A percentile compares a stretch with the other conserved stretches of the same genome.
Evolutionary conservation across 345 rosid genomes (phyloP).

Genomic region (Xanthoceras sorbifolium): DNA sequence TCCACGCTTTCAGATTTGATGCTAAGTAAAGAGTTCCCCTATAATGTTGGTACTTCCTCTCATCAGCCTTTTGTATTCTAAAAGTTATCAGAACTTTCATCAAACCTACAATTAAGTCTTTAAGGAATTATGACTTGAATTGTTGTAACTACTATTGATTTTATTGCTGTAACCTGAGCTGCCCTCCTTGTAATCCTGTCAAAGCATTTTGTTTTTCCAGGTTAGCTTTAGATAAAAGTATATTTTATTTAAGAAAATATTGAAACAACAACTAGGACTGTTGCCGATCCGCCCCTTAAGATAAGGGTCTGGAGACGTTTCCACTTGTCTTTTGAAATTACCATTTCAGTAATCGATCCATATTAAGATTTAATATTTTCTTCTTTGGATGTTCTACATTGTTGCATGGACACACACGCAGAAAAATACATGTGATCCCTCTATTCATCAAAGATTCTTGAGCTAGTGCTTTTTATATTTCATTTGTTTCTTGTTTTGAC

Average conservation of each 20-base stretch:
- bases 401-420: neutral
- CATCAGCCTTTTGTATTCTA: conserved; percentile 14
- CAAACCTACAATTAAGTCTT: neutral
- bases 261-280: neutral
- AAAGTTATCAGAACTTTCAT: neutral
- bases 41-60: conserved; percentile 65
- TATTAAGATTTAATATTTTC: neutral
- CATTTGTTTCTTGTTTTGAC: conserved; percentile 4
- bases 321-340: neutral
- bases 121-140: neutral
- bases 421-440: neutral
- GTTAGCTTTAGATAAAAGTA: conserved; percentile 6
- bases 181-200: neutral
- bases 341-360: neutral
- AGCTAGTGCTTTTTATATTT: neutral
- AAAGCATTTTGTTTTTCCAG: neutral
- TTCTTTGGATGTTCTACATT: neutral
- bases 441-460: neutral
- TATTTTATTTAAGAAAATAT: neutral
- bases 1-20: conserved; percentile 80
- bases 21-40: conserved; percentile 89
- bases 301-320: neutral
- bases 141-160: neutral
- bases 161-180: neutral
- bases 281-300: neutral